A percentile compares a stretch with the other conserved stretches of the same genome.
phyloP scores from a whole-genome alignment of 2,329 filamentous ascomycete species.

The Epichloe aotearoae region DNA sequence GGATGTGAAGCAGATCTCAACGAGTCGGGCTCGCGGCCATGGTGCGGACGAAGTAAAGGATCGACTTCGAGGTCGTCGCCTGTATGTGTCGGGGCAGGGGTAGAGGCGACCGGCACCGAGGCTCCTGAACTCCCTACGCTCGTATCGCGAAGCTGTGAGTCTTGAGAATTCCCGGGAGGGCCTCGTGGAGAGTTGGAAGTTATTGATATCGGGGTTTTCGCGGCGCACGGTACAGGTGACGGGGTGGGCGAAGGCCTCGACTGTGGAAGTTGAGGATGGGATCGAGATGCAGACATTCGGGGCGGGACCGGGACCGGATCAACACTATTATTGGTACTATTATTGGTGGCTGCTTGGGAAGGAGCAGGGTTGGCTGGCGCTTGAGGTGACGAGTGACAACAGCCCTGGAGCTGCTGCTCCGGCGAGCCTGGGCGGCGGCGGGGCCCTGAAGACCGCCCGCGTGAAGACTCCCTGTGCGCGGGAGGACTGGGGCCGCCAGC shows the following conservation, averaged over 20 bases:
- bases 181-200: background rate
- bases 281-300: constrained; percentile 4
- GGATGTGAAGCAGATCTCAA: constrained; percentile 14
- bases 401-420: background rate
- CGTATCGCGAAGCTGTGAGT: background rate
- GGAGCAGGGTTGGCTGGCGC: background rate
- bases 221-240: background rate
- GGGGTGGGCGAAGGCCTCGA: background rate
- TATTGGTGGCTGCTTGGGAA: background rate
- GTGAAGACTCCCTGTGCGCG: no score
- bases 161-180: background rate
- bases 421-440: background rate
- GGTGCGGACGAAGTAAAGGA: constrained; percentile 1
- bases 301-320: constrained; percentile 4
- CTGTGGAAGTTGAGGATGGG: constrained; percentile 6
- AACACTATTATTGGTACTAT: background rate
- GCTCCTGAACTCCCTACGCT: background rate
- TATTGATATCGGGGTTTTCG: background rate
- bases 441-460: background rate
- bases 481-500: no score
- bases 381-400: background rate
- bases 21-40: constrained; percentile 15
- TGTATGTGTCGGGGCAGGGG: constrained; percentile 8
- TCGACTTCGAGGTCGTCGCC: constrained; percentile 9
- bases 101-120: constrained; percentile 2